phyloP scores from a whole-genome alignment of 2,329 filamentous ascomycete genomes.

The Cladophialophora chaetospira region DNA sequence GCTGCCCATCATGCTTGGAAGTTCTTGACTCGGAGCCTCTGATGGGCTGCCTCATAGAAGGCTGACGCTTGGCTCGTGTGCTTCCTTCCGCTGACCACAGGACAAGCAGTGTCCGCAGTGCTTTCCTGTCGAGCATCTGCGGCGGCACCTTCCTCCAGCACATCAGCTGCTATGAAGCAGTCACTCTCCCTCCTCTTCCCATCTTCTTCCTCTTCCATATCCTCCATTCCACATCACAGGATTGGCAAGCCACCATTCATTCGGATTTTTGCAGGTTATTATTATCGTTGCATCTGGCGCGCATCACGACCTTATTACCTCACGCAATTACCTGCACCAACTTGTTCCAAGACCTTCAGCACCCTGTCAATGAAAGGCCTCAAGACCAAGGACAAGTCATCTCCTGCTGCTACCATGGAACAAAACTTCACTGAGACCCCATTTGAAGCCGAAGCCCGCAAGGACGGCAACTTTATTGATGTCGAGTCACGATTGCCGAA shows the following conservation, averaged over 20 bases:
- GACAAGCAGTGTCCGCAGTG: neutral
- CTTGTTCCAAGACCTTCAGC: neutral
- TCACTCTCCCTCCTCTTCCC: neutral
- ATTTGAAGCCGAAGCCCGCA: slow-evolving; percentile 33
- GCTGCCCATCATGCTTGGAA: neutral
- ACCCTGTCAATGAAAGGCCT: slow-evolving; percentile 14
- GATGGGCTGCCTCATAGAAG: neutral
- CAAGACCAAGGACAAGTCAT: slow-evolving; percentile 16
- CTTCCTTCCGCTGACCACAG: slow-evolving; percentile 2
- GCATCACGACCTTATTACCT: slow-evolving; percentile 15
- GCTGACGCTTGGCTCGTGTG: neutral
- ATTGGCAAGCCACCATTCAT: slow-evolving; percentile 1
- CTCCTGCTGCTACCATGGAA: slow-evolving; percentile 20
- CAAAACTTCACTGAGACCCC: slow-evolving; percentile 32
- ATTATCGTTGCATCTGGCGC: slow-evolving; percentile 7
- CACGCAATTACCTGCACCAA: slow-evolving; percentile 1
- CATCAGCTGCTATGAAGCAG: slow-evolving; percentile 15
- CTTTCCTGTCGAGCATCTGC: slow-evolving; percentile 8
- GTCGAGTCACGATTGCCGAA: slow-evolving; percentile 32
- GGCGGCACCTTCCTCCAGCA: slow-evolving; percentile 2
- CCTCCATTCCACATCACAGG: slow-evolving; percentile 11
- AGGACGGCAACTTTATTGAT: slow-evolving; percentile 32
- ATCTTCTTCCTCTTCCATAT: neutral
- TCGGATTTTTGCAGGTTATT: slow-evolving; percentile 13
- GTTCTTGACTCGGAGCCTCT: neutral